A percentile compares a stretch with the other conserved stretches of the same genome.
Evolutionary conservation across 1,284 basidiomycete genomes (phyloP).

Genomic region (Athelia psychrophila): DNA sequence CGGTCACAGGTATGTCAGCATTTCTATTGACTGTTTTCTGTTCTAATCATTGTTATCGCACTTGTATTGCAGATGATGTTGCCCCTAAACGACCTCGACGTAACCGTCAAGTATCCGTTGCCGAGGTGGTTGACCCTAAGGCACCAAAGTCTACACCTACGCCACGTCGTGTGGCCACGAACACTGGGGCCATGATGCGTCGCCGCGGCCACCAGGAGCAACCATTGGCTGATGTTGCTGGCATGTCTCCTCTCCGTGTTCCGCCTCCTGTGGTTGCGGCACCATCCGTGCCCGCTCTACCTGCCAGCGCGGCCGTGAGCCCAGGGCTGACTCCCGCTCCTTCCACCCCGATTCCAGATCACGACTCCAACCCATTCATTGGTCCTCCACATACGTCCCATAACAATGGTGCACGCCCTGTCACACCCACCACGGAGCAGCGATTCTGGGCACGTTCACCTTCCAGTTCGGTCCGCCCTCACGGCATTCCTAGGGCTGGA

Average conservation of each 20-base stretch:
- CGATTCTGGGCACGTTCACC: neutral
- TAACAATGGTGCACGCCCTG: neutral
- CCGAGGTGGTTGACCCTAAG: neutral
- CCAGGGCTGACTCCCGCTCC: no score
- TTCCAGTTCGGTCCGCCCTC: neutral
- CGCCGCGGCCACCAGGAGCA: neutral
- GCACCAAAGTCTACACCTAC: no score
- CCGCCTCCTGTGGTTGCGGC: neutral
- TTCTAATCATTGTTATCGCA: no score
- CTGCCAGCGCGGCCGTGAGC: neutral
- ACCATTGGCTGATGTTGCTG: neutral
- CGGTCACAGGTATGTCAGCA: no score
- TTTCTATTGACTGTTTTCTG: no score
- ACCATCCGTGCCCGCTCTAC: neutral
- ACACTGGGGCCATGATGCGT: no score
- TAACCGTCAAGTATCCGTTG: neutral
- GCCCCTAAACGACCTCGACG: no score
- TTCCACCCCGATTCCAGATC: neutral
- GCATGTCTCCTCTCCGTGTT: neutral
- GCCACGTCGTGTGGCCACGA: no score
- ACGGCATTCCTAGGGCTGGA: neutral
- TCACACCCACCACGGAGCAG: neutral
- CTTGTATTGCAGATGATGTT: no score
- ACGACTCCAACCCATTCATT: neutral
- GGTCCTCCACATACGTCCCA: neutral